Evolutionary conservation across 2,329 filamentous ascomycete species (phyloP).

Genomic region (Penicillium sp.): DNA sequence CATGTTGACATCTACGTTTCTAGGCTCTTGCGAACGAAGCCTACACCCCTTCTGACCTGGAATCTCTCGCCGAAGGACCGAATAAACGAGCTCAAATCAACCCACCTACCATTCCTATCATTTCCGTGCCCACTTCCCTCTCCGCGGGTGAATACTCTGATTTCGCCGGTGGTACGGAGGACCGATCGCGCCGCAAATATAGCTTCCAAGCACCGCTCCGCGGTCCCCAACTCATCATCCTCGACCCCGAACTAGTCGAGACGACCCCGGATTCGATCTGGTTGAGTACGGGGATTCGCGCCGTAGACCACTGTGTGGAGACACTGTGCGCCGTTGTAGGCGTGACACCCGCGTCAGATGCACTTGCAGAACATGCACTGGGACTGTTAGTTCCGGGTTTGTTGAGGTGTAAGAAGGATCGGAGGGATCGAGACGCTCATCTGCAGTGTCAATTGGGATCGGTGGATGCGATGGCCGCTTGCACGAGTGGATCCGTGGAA

Average conservation of each 20-base stretch:
- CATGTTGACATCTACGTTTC: slow-evolving; percentile 6
- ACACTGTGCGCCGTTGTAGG: slow-evolving; percentile 51
- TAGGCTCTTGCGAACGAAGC: slow-evolving; percentile 56
- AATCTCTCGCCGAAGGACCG: slow-evolving; percentile 39
- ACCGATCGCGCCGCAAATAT: slow-evolving; percentile 42
- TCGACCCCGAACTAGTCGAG: slow-evolving; percentile 57
- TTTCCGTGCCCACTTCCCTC: slow-evolving; percentile 48
- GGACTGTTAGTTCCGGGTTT: slow-evolving; percentile 49
- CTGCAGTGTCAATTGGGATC: slow-evolving; percentile 56
- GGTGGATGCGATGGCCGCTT: slow-evolving; percentile 56
- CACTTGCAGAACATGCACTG: slow-evolving; percentile 46
- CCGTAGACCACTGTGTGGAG: slow-evolving; percentile 63
- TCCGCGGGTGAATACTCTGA: slow-evolving; percentile 50
- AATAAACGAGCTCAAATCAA: slow-evolving; percentile 32
- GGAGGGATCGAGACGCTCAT: slow-evolving; percentile 47
- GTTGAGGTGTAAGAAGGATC: slow-evolving; percentile 45
- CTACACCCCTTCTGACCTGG: slow-evolving; percentile 44
- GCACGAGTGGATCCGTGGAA: slow-evolving; percentile 45
- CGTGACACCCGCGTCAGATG: slow-evolving; percentile 41
- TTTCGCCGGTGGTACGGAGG: slow-evolving; percentile 46
- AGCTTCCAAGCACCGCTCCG: slow-evolving; percentile 43
- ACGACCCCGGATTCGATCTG: slow-evolving; percentile 59
- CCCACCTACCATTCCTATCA: slow-evolving; percentile 36
- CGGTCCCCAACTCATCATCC: slow-evolving; percentile 58
- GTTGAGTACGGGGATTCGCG: slow-evolving; percentile 61